Evolutionary conservation across 352 stramenopile genomes (phyloP), one percentile per base, ranked within the genome.

Genomic region (Blastocystis hominis): DNA sequence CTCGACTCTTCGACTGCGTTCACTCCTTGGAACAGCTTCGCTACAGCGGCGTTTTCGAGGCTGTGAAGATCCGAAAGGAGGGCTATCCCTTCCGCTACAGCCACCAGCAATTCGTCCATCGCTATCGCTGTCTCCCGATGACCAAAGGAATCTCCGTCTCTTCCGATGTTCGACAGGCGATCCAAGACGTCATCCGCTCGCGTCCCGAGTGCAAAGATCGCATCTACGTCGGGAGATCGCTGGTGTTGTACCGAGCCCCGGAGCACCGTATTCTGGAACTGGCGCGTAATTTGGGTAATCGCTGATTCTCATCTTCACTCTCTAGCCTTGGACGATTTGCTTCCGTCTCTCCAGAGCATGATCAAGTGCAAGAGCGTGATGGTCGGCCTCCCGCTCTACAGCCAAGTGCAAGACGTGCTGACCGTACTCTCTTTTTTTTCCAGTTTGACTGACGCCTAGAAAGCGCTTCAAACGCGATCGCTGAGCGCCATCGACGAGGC

Each of bases 11-110:
- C 88, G 92, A 93, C 42, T 81, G 95, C 15, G 94, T 97, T 88
- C 92, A 95, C 50, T 91, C 98, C 10, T 97, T 95, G 50, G 95
- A 98, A 88, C 96, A 99, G 91, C 86, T 91, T 20, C 93, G 94
- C 81, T 98, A 98, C 63, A 95, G 95, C 88, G 97, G 97, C 92
- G 95, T 99, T n/a, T 92, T 99, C 7, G 97, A 98, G 90, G 97
- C 96, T 7, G 96, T 99, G 38, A 94, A 95, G 63, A 96, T 99
- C 24, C 97, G 97, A 86, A 94, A 96, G 56, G 93, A 96, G 50
- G 97, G 96, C 3, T 99, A 98, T 90, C 96, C 96, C 40, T 95
- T 99, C 76, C 95, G 97, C 86, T 93, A 98, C 34, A 91, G 91
- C 47, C 96, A 98, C 89, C 89, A 94, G 79, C 91, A 84, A 64